Evolutionary conservation across 192 early-diverging fungal genomes (phyloP), one percentile per base, ranked within the genome.

Genomic region (Mortierella hygrophila): DNA sequence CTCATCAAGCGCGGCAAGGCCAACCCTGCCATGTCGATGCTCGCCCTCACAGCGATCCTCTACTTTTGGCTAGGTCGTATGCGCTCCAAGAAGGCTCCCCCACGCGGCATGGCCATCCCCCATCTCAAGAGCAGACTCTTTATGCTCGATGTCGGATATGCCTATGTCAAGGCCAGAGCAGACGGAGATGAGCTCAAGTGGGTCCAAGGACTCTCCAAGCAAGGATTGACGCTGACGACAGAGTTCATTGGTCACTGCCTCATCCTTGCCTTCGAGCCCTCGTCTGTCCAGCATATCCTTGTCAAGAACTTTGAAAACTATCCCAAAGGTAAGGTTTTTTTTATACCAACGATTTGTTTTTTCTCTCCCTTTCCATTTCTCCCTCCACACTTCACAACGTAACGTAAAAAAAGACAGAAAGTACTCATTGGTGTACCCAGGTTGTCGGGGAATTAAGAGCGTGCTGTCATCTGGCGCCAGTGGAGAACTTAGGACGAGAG

Each of bases 271-370:
- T 86, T 86, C 65, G 84, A 86, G 41, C 84, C 84, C 8, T 86
- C 84, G 6, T 86, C 84, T 46, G 84, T 86, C 37, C 84, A 86
- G 68, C 84, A 86, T 60, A 86, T 86, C 63, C 38, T 86, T 70
- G 84, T 86, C 75, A 86, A 86, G 79, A 86, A 86, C 79, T 86
- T 86, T 78, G 84, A 86, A 72, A 86, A 86, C 75, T 86, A 86
- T 70, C 84, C 84, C 52, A 86, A 86, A 57, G 84, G 84, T 86
- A 80, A 79, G 70, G 70, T 71, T 49, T 11, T 40, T 40, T 40
- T 40, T 40, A 5, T 8, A 60, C 23, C 20, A 38, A 26, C 6
- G 0, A 23, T 57, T 35, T 35, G 10, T 2, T 15, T 54, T 69
- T 8, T 55, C 65, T 47, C 32, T 42, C 57, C 8, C 18, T 3